Conservation (phyloP, 1,139 yeast species). For the Yamadazyma triangularis region DNA sequence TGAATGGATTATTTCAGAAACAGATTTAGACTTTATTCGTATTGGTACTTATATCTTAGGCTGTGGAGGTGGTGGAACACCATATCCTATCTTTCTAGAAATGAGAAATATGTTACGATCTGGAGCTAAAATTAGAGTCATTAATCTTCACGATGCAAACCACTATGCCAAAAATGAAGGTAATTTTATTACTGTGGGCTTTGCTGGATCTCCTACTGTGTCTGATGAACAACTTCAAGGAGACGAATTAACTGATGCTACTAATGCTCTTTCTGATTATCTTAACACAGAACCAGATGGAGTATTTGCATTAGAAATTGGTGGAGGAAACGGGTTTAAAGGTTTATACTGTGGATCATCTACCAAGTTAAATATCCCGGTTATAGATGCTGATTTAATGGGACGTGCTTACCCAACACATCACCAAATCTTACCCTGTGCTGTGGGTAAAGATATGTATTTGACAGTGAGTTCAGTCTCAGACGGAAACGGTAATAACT, state of each 20-base stretch:
- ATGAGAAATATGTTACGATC: slow-evolving; percentile 24
- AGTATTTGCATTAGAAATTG: slow-evolving; percentile 35
- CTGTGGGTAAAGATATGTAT: slow-evolving; percentile 11
- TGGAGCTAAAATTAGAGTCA: slow-evolving; percentile 30
- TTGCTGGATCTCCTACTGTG: slow-evolving; percentile 46
- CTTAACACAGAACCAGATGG: slow-evolving; percentile 19
- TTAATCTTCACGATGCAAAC: slow-evolving; percentile 24
- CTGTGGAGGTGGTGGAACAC: slow-evolving; percentile 49
- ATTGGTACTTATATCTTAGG: slow-evolving; percentile 45
- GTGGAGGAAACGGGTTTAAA: slow-evolving; percentile 43
- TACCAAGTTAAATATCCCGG: slow-evolving; percentile 24
- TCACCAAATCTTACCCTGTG: slow-evolving; percentile 34
- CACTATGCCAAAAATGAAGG: slow-evolving; percentile 17
- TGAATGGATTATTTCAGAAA: slow-evolving; percentile 36
- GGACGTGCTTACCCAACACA: slow-evolving; percentile 42
- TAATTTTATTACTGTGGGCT: slow-evolving; percentile 31
- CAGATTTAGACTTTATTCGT: slow-evolving; percentile 37
- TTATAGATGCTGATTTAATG: slow-evolving; percentile 41
- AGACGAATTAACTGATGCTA: slow-evolving; percentile 28
- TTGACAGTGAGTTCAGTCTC: slow-evolving; percentile 33
- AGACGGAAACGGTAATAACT: slow-evolving; percentile 42
- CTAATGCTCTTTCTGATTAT: slow-evolving; percentile 22
- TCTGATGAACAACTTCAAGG: slow-evolving; percentile 38
- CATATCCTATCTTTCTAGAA: slow-evolving; percentile 36
- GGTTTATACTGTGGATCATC: slow-evolving; percentile 15